Evolutionary conservation across 106 monocot species (phyloP).

Genomic region (Dioscorea alata): DNA sequence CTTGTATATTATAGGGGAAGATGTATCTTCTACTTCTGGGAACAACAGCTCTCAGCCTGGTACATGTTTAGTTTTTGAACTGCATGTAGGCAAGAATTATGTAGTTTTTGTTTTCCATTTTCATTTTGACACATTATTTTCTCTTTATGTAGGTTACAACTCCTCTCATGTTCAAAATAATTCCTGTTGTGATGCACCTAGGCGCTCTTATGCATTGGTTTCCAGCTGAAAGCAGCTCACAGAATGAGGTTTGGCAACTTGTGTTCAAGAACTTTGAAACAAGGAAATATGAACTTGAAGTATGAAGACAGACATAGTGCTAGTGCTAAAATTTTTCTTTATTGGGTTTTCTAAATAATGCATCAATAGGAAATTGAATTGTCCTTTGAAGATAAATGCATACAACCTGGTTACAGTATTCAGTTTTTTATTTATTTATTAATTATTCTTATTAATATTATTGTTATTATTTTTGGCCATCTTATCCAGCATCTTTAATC

Average conservation of each 20-base stretch:
- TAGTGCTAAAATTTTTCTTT: not conserved
- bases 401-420: not conserved
- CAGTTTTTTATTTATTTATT: not conserved
- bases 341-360: not conserved
- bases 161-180: constrained; percentile 74
- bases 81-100: not conserved
- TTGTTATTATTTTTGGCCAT: too few species aligned
- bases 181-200: constrained; percentile 63
- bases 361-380: not conserved
- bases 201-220: constrained; percentile 73
- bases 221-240: constrained; percentile 53
- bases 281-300: not conserved
- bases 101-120: not conserved
- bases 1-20: constrained; percentile 51
- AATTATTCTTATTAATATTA: not conserved
- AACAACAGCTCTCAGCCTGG: constrained; percentile 97
- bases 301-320: not conserved
- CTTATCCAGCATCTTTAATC: not conserved
- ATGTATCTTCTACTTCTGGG: constrained; percentile 95
- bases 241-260: constrained; percentile 43
- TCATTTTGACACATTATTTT: not conserved
- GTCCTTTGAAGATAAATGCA: not conserved
- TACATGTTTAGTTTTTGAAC: constrained; percentile 18
- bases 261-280: not conserved
- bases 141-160: constrained; percentile 52